A percentile compares a stretch with the other conserved stretches of the same genome.
phyloP scores from a whole-genome alignment of 495 filamentous ascomycete genomes.

The Bacidia rubella region DNA sequence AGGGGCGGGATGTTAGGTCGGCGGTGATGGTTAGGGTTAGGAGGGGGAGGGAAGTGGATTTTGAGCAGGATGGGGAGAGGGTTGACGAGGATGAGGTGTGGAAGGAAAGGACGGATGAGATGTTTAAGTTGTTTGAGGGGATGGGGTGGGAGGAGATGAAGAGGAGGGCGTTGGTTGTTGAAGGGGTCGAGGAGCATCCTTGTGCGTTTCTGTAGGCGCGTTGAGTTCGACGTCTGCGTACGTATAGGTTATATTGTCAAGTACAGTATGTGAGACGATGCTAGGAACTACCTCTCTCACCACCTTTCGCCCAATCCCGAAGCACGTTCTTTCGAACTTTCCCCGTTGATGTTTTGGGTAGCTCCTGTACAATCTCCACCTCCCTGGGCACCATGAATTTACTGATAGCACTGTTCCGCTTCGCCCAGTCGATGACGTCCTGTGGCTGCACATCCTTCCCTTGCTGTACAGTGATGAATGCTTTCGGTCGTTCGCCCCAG shows the following conservation, averaged over 20 bases:
- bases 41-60: not conserved
- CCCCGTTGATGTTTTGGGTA: slow-evolving; percentile 94
- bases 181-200: not conserved
- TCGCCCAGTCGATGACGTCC: slow-evolving; percentile 79
- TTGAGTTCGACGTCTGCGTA: not conserved
- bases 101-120: not conserved
- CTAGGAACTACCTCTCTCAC: too few species aligned
- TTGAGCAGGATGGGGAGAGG: not conserved
- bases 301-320: slow-evolving; percentile 67
- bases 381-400: slow-evolving; percentile 93
- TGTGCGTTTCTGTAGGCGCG: not conserved
- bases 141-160: not conserved
- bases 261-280: too few species aligned
- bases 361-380: slow-evolving; percentile 73
- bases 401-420: slow-evolving; percentile 60
- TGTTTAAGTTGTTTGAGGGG: not conserved
- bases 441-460: slow-evolving; percentile 47
- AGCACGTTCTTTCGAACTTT: slow-evolving; percentile 94
- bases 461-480: slow-evolving; percentile 68
- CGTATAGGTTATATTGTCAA: too few species aligned
- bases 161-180: not conserved
- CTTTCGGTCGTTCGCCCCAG: slow-evolving; percentile 92
- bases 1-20: not conserved
- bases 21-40: not conserved
- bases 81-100: not conserved